Evolutionary conservation across 345 rosid species (phyloP), one percentile per base, ranked within the genome.

Genomic region (Acer saccharum): DNA sequence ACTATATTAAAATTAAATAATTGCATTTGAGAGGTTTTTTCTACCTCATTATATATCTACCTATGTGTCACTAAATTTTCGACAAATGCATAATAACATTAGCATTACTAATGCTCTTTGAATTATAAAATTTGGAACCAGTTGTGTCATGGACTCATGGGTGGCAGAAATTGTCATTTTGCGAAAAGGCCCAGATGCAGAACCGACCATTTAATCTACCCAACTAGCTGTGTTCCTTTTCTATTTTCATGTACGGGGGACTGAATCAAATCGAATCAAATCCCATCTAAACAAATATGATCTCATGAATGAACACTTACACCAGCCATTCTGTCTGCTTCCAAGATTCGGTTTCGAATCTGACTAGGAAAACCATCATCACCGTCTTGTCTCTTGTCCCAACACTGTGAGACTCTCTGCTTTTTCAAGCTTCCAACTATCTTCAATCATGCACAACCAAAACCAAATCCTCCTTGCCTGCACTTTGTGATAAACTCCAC

Each of bases 291-390:
- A n/a, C n/a, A 6, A 35, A 11, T 54, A 4, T 3, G 16, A 57
- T 57, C 62, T 57, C 23, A 18, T 13, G 72, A 44, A 43, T 6
- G 65, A 1, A n/a, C 41, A 27, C 32, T 18, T 11, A 27, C 25
- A 17, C 44, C 76, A 17, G 21, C 6, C 6, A 10, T 10, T 6
- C 23, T 10, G n/a, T 62, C 32, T 41, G 57, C 68, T 39, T 21
- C 68, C 39, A 46, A 0, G 58, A 5, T 52, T 39, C 3, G 17
- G 61, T 63, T 10, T 46, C 27, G 44, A 74, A 23, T 65, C 65
- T 65, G 70, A 75, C 72, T 10, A 52, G 72, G 72, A 14, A 3
- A 8, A 16, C 55, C 71, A 54, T 57, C 64, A 18, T 12, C 50
- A 46, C 50, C 46, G 46, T 43, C 46, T 32, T 25, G 27, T 25